These are phyloP conservation scores for Acanthochlamys bracteata DNA, from an alignment of 106 monocot genomes.

Conservation along the genomic window DNA sequence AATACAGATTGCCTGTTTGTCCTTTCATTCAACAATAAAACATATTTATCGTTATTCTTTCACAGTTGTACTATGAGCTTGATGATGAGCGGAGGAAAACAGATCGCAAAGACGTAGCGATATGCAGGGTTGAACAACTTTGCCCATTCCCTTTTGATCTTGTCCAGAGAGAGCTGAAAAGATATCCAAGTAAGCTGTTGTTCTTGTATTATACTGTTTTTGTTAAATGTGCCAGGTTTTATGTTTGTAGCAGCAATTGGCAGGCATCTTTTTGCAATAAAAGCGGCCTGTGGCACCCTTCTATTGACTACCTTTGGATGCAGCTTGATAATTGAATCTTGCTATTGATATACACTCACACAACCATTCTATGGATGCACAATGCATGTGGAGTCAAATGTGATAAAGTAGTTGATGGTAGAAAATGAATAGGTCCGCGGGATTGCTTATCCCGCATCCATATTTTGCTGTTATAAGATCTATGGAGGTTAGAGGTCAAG, in stretches of 20 bases:
- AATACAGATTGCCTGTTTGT: neutral
- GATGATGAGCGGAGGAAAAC: constrained; percentile 66
- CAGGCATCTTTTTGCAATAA: neutral
- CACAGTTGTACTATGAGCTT: constrained; percentile 90
- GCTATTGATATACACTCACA: no score
- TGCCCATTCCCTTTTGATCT: constrained; percentile 96
- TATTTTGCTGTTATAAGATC: no score
- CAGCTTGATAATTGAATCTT: no score
- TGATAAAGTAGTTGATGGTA: no score
- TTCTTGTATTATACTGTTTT: neutral
- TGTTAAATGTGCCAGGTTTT: neutral
- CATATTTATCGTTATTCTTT: neutral
- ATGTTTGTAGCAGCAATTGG: neutral
- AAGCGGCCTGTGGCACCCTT: no score
- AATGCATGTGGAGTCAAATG: no score
- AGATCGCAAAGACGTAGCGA: constrained; percentile 66
- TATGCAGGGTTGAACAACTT: constrained; percentile 93
- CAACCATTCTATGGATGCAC: no score
- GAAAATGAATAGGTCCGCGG: no score
- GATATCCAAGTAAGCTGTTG: constrained; percentile 96
- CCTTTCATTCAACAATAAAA: neutral
- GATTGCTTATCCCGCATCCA: no score
- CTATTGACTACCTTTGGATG: no score
- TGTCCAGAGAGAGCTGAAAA: constrained; percentile 81
- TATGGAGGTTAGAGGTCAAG: no score